Percentiles rank a stretch among this genome's conserved stretches.
These are phyloP conservation scores for Solanum gandarillasii DNA, from an alignment of 257 asterid genomes.

Conservation along the genomic window DNA sequence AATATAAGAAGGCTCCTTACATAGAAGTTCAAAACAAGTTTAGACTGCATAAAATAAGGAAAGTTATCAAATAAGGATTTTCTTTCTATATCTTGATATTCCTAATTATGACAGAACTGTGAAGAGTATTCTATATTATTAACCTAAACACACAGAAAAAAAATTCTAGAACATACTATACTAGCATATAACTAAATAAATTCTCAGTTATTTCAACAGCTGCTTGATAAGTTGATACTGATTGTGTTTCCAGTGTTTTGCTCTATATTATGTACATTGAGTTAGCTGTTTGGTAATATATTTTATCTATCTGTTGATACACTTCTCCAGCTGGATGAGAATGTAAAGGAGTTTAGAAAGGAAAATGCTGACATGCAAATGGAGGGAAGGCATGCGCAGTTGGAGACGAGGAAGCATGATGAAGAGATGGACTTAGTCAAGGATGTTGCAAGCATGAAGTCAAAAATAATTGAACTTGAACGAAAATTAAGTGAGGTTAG, in stretches of 20 bases:
- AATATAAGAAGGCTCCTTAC: background rate
- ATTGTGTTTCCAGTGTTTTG: background rate
- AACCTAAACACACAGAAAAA: background rate
- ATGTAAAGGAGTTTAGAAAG: slow-evolving; percentile 2
- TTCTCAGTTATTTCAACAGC: background rate
- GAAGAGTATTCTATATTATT: background rate
- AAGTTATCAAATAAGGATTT: background rate
- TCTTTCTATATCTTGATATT: background rate
- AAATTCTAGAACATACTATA: background rate
- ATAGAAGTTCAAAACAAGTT: background rate
- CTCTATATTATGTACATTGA: background rate
- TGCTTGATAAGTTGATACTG: background rate
- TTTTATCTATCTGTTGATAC: background rate
- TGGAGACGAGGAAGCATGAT: slow-evolving; percentile 1
- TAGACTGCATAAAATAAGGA: background rate
- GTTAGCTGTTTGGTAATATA: background rate
- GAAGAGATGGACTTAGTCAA: slow-evolving; percentile 11
- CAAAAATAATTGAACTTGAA: slow-evolving; percentile 19
- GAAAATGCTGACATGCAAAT: slow-evolving; percentile 4
- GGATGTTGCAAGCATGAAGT: slow-evolving; percentile 19
- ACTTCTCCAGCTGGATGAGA: slow-evolving; percentile 14
- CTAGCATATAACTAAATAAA: background rate
- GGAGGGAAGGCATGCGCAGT: background rate
- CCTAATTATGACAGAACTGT: background rate
- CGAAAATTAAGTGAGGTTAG: slow-evolving; percentile 29